Conservation (phyloP, 2,329 filamentous ascomycete genomes). For the Cadophora malorum region DNA sequence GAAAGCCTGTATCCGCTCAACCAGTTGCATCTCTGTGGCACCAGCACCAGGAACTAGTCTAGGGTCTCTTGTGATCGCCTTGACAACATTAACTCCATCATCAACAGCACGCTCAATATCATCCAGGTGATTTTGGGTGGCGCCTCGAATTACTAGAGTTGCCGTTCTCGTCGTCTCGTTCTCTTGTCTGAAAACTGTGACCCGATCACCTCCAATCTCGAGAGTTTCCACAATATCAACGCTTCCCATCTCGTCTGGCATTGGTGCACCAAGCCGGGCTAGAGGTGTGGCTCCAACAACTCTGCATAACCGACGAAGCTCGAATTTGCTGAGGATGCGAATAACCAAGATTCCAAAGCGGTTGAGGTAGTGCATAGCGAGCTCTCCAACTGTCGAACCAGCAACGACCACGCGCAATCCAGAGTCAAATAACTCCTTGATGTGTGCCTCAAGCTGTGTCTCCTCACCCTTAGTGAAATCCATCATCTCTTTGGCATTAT, state of each 20-base stretch:
- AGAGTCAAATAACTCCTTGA: constrained; percentile 96
- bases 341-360: constrained; percentile 95
- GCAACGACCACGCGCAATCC: constrained; percentile 91
- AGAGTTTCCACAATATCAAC: constrained; percentile 96
- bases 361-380: constrained; percentile 97
- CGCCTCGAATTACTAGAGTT: constrained; percentile 91
- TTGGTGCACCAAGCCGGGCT: constrained; percentile 91
- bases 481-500: constrained; percentile 98
- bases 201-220: constrained; percentile 96
- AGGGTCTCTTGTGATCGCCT: constrained; percentile 94
- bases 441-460: constrained; percentile 82
- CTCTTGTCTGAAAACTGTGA: constrained; percentile 98
- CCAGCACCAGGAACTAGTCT: constrained; percentile 92
- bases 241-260: constrained; percentile 99
- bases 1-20: constrained; percentile 87
- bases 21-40: constrained; percentile 91
- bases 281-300: constrained; percentile 97
- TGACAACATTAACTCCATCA: constrained; percentile 97
- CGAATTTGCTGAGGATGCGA: constrained; percentile 97
- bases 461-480: constrained; percentile 99
- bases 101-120: constrained; percentile 97
- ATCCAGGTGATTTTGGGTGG: constrained; percentile 97
- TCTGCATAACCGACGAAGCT: constrained; percentile 91
- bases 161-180: constrained; percentile 90
- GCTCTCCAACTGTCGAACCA: constrained; percentile 91